Evolutionary conservation across 192 early-diverging fungal species (phyloP).

Genomic region (Umbelopsis vinacea): DNA sequence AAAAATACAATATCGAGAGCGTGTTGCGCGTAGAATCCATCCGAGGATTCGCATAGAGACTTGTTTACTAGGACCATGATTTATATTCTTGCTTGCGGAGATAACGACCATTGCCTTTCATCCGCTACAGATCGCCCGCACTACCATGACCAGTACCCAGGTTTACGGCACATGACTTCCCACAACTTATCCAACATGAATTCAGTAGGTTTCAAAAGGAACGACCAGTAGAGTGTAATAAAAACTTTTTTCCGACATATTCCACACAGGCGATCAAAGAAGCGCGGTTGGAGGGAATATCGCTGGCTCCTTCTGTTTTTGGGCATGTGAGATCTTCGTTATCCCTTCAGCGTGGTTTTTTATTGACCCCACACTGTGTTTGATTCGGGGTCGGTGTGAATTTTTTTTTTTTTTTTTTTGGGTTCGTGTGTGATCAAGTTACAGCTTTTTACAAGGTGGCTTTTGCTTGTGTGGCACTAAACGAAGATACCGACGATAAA

Average conservation of each 20-base stretch:
- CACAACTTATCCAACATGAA: not conserved
- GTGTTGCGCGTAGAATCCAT: too few species aligned
- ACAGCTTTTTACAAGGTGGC: slow-evolving; percentile 19
- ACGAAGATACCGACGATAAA: not conserved
- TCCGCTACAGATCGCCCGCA: too few species aligned
- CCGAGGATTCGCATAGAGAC: too few species aligned
- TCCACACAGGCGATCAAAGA: not conserved
- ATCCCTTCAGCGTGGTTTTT: not conserved
- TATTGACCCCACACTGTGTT: not conserved
- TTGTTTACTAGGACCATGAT: too few species aligned
- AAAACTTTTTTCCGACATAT: not conserved
- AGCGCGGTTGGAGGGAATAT: not conserved
- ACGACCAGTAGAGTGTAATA: not conserved
- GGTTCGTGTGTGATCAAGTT: not conserved
- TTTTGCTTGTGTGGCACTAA: slow-evolving; percentile 10
- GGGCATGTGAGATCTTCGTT: slow-evolving; percentile 2
- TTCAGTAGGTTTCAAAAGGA: not conserved
- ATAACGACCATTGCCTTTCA: too few species aligned
- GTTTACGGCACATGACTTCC: slow-evolving; percentile 11
- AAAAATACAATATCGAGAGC: too few species aligned
- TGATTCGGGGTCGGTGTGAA: not conserved
- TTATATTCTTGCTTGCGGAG: too few species aligned
- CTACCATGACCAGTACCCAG: not conserved
- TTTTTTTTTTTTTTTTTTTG: not conserved
- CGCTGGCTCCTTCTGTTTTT: not conserved